Evolutionary conservation across 140 eudicot genomes (phyloP).

Genomic region (Stevia rebaudiana): DNA sequence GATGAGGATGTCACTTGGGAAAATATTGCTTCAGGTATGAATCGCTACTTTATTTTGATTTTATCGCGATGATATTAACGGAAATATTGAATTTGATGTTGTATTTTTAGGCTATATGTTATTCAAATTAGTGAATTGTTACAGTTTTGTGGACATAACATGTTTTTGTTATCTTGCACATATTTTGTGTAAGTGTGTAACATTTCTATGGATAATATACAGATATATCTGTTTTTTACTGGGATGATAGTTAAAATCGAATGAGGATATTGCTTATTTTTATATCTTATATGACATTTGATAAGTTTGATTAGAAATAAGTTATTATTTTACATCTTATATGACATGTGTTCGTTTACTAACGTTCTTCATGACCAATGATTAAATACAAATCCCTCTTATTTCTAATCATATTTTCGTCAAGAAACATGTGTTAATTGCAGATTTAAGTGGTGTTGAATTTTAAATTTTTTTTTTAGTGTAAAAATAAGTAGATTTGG

Average conservation of each 20-base stretch:
- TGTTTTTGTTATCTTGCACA: background rate
- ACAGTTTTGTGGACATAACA: background rate
- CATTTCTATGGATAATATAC: too few species aligned
- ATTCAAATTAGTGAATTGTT: background rate
- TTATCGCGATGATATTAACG: background rate
- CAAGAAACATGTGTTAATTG: background rate
- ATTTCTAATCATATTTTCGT: background rate
- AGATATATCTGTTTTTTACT: background rate
- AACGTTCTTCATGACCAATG: background rate
- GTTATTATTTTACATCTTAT: background rate
- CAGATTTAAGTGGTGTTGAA: background rate
- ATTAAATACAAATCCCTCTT: background rate
- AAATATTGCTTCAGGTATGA: constrained; percentile 89
- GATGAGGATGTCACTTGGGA: constrained; percentile 98
- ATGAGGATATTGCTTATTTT: background rate
- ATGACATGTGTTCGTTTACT: background rate
- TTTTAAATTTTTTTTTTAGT: background rate
- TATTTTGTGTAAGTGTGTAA: background rate
- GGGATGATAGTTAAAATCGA: background rate
- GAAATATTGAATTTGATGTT: background rate
- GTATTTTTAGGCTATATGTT: constrained; percentile 3
- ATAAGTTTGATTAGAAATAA: background rate
- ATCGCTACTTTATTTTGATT: background rate
- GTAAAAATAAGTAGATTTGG: background rate
- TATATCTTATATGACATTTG: background rate